A percentile compares a stretch with the other conserved stretches of the same genome.
phyloP scores from a whole-genome alignment of 83 land plant genomes.

The Picea engelmannii region DNA sequence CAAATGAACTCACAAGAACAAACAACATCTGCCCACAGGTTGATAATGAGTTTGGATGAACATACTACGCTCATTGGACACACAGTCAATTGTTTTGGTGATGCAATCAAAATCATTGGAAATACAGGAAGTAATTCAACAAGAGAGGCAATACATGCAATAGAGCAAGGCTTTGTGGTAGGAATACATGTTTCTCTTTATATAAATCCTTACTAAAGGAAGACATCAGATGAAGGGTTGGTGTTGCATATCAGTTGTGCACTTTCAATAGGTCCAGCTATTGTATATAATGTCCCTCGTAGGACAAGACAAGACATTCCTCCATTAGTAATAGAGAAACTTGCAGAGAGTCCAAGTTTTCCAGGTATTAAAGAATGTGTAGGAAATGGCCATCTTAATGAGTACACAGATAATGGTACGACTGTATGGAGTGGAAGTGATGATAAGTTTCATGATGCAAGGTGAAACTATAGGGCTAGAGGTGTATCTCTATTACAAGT shows the following conservation, averaged over 20 bases:
- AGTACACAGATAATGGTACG: constrained; percentile 56
- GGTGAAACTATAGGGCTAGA: constrained; percentile 82
- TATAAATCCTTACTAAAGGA: constrained; percentile 96
- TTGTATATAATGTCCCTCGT: constrained; percentile 93
- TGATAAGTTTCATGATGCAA: constrained; percentile 91
- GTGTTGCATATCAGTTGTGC: constrained; percentile 72
- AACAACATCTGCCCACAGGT: constrained; percentile 93
- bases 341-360: constrained; percentile 56
- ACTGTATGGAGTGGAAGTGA: constrained; percentile 96
- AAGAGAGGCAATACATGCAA: constrained; percentile 32
- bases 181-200: constrained; percentile 99
- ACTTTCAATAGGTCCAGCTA: constrained; percentile 79
- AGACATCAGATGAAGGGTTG: constrained; percentile 84
- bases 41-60: constrained; percentile 97
- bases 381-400: constrained; percentile 73
- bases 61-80: constrained; percentile 97
- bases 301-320: constrained; percentile 94
- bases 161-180: constrained; percentile 93
- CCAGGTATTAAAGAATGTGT: constrained; percentile 93
- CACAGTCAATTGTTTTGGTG: constrained; percentile 87
- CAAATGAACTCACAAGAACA: no score
- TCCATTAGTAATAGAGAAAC: constrained; percentile 56
- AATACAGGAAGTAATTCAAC: constrained; percentile 25
- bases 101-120: constrained; percentile 80
- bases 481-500: constrained; percentile 95